Base-by-base conservation (phyloP, 148 eudicot species). In the Rhododendron griersonianum region DNA sequence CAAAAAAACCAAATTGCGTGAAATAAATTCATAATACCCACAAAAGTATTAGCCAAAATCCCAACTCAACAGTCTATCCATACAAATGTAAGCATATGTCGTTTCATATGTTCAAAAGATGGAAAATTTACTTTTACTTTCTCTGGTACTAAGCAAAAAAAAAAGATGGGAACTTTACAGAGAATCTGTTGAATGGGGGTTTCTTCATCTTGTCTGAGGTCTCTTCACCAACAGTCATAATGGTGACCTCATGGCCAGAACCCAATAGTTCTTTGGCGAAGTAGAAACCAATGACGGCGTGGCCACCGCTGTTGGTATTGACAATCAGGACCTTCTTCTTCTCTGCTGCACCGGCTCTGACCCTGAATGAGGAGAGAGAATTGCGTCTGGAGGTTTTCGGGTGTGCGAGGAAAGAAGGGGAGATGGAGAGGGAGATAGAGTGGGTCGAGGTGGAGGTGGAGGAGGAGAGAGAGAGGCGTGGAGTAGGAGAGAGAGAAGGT, bases 181-280 rank as follows among this genome's bases (percentile, higher is more conserved):
- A 92, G 90, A 97, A 95, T 88, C 98, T 91, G 90, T 30, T 91
- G 89, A 97, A 96, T 33, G 98, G 99, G 18, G 99, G 93, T 87
- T 94, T 97, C 91, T 95, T 96, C 99, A 96, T 96, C 95, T 96
- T 96, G 85, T 96, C 99, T 18, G 99, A 96, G 48, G 78, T 48
- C 86, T 96, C 98, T 39, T 96, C 95, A 25, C 99, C 99, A 84
- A 95, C 98, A 45, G 99, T 96, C 61, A 96, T 2, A 28, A 96
- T 86, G 48, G 98, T 96, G 78, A 96, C 99, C 30, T 91, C 93
- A 87, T 96, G 98, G 37, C 98, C 99, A 67, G 92, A 84, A 84
- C 93, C 89, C 75, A 96, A 87, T 89, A 96, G 99, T 87, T 95
- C 92, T 83, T 97, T 95, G 1, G 99, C 98, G 85, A 97, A 97